These are phyloP conservation scores for Trichophyton schoenleinii DNA, from an alignment of 2,329 filamentous ascomycete genomes.

Conservation along the genomic window DNA sequence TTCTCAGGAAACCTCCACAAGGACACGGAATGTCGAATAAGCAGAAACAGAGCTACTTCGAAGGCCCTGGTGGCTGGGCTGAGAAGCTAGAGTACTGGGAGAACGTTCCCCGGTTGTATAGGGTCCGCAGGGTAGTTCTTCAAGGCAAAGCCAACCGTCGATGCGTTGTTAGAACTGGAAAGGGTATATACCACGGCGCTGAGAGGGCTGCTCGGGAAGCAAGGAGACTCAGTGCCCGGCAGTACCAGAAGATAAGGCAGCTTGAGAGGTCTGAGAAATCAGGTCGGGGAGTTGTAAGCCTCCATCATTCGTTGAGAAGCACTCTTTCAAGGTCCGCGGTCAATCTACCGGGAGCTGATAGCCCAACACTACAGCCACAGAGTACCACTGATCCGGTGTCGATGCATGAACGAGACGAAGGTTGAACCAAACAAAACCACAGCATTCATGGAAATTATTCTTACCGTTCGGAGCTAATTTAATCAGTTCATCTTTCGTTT, in stretches of 20 bases:
- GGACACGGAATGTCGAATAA: constrained; percentile 25
- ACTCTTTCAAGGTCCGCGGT: background rate
- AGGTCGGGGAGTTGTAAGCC: background rate
- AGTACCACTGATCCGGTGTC: background rate
- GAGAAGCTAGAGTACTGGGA: constrained; percentile 31
- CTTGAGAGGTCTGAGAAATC: background rate
- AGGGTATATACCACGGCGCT: constrained; percentile 15
- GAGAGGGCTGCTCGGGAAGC: constrained; percentile 9
- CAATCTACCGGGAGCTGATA: background rate
- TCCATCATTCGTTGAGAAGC: background rate
- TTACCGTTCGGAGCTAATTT: background rate
- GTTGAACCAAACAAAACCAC: background rate
- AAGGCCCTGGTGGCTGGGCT: constrained; percentile 29
- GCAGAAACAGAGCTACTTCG: constrained; percentile 28
- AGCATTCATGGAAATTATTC: background rate
- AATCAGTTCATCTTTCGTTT: background rate
- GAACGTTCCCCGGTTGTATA: constrained; percentile 24
- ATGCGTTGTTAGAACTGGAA: constrained; percentile 21
- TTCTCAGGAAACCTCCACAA: constrained; percentile 30
- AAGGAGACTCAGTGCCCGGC: background rate
- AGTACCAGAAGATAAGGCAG: background rate
- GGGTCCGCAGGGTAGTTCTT: constrained; percentile 24
- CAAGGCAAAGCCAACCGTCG: constrained; percentile 28
- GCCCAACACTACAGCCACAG: background rate
- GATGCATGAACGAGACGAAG: background rate